These are phyloP conservation scores for Pholiota microspora DNA, from an alignment of 768 basidiomycete genomes.

Conservation along the genomic window DNA sequence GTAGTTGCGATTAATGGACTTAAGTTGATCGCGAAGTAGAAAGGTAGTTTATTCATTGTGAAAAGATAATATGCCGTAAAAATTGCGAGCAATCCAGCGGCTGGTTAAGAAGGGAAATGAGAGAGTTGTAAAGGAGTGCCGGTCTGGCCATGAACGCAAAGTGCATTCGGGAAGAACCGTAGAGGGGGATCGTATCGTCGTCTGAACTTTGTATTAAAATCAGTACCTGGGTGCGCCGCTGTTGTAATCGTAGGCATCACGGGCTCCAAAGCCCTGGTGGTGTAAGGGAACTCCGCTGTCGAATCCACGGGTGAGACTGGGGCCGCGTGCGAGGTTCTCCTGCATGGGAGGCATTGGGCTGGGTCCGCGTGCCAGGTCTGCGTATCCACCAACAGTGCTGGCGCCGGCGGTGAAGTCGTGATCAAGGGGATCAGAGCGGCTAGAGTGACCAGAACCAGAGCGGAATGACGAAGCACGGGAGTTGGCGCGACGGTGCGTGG, in stretches of 20 bases:
- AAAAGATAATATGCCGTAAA: slow-evolving; percentile 20
- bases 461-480: slow-evolving; percentile 73
- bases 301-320: slow-evolving; percentile 49
- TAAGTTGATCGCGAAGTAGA: background rate
- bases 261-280: slow-evolving; percentile 44
- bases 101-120: slow-evolving; percentile 19
- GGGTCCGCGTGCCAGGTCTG: slow-evolving; percentile 74
- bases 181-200: background rate
- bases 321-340: slow-evolving; percentile 43
- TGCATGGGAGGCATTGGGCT: slow-evolving; percentile 69
- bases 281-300: slow-evolving; percentile 62
- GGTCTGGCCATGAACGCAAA: slow-evolving; percentile 9
- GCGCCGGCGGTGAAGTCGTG: slow-evolving; percentile 29
- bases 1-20: slow-evolving; percentile 8
- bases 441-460: slow-evolving; percentile 44
- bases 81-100: slow-evolving; percentile 29
- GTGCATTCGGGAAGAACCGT: slow-evolving; percentile 12
- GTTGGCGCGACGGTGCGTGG: slow-evolving; percentile 45
- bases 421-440: slow-evolving; percentile 11
- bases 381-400: slow-evolving; percentile 75
- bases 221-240: slow-evolving; percentile 15
- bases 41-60: slow-evolving; percentile 16
- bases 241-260: slow-evolving; percentile 36
- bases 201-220: background rate
- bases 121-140: slow-evolving; percentile 19